These are phyloP conservation scores for Peronospora farinosa DNA, from an alignment of 352 stramenopile genomes.

Conservation along the genomic window DNA sequence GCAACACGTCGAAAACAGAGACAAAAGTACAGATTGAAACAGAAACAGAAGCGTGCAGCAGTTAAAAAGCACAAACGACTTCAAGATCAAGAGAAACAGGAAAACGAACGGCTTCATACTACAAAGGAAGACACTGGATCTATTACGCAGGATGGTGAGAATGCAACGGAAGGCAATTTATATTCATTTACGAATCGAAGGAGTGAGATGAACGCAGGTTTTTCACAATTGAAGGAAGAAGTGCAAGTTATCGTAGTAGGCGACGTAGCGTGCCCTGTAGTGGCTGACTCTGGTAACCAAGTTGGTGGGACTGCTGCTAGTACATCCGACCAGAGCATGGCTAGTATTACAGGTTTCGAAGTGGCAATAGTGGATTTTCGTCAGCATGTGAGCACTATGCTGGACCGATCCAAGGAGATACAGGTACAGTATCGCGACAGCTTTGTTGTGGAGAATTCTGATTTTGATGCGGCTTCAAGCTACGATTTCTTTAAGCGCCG, in stretches of 20 bases:
- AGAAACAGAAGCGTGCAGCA: slow-evolving; percentile 20
- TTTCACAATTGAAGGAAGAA: slow-evolving; percentile 52
- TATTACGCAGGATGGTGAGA: slow-evolving; percentile 11
- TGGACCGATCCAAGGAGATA: slow-evolving; percentile 43
- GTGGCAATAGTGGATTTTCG: slow-evolving; percentile 40
- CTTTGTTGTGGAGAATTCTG: slow-evolving; percentile 40
- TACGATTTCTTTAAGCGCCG: slow-evolving; percentile 71
- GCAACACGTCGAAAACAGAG: slow-evolving; percentile 15
- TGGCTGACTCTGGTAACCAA: slow-evolving; percentile 17
- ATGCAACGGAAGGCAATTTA: slow-evolving; percentile 29
- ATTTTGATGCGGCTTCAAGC: slow-evolving; percentile 47
- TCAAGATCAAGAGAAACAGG: slow-evolving; percentile 16
- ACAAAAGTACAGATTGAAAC: slow-evolving; percentile 29
- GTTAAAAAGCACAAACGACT: slow-evolving; percentile 20
- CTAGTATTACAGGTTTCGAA: slow-evolving; percentile 3
- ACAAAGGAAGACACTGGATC: slow-evolving; percentile 8
- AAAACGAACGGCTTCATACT: slow-evolving; percentile 3
- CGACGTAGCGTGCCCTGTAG: slow-evolving; percentile 51
- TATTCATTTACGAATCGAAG: slow-evolving; percentile 35
- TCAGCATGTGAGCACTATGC: slow-evolving; percentile 45
- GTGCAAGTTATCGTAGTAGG: slow-evolving; percentile 48
- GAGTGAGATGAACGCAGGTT: slow-evolving; percentile 38
- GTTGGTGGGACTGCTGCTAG: slow-evolving; percentile 1
- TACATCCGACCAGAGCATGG: slow-evolving; percentile 3
- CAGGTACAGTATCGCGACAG: slow-evolving; percentile 39